Conservation (phyloP, 805 yeast genomes). For the Cyberlindnera xishuangbannaensis region DNA sequence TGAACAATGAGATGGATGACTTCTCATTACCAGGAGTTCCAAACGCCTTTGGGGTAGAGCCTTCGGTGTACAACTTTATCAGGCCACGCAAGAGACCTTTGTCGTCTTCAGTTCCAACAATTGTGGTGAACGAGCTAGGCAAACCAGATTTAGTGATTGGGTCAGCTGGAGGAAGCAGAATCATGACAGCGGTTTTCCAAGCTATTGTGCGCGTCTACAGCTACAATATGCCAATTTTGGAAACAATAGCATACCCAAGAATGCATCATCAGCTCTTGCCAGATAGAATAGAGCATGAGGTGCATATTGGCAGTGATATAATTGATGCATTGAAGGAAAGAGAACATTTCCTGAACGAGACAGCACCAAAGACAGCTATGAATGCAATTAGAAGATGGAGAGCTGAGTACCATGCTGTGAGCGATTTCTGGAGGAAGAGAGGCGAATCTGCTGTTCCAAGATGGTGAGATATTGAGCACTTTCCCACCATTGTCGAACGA, state of each 20-base stretch:
- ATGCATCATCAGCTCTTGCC: slow-evolving; percentile 89
- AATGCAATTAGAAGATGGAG: slow-evolving; percentile 42
- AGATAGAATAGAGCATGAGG: slow-evolving; percentile 56
- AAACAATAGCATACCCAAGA: slow-evolving; percentile 74
- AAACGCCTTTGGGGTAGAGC: slow-evolving; percentile 76
- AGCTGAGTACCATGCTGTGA: slow-evolving; percentile 57
- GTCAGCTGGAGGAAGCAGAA: slow-evolving; percentile 92
- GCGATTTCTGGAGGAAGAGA: slow-evolving; percentile 86
- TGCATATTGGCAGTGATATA: slow-evolving; percentile 39
- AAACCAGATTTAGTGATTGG: slow-evolving; percentile 69
- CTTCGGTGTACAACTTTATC: slow-evolving; percentile 75
- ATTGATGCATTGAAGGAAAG: slow-evolving; percentile 30
- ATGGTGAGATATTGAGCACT: too few species aligned
- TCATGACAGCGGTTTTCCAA: slow-evolving; percentile 76
- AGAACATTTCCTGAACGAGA: slow-evolving; percentile 45
- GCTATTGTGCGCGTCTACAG: slow-evolving; percentile 65
- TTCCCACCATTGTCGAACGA: too few species aligned
- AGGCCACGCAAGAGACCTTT: slow-evolving; percentile 77
- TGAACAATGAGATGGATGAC: slow-evolving; percentile 94
- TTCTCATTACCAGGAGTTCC: slow-evolving; percentile 65
- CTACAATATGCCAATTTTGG: slow-evolving; percentile 52
- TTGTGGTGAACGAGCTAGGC: slow-evolving; percentile 44
- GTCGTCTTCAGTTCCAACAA: slow-evolving; percentile 76
- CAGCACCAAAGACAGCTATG: slow-evolving; percentile 49
- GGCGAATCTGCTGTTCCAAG: slow-evolving; percentile 54